These are phyloP conservation scores for Cymbopogon citratus DNA, from an alignment of 176 grass and related monocot species.

Conservation along the genomic window DNA sequence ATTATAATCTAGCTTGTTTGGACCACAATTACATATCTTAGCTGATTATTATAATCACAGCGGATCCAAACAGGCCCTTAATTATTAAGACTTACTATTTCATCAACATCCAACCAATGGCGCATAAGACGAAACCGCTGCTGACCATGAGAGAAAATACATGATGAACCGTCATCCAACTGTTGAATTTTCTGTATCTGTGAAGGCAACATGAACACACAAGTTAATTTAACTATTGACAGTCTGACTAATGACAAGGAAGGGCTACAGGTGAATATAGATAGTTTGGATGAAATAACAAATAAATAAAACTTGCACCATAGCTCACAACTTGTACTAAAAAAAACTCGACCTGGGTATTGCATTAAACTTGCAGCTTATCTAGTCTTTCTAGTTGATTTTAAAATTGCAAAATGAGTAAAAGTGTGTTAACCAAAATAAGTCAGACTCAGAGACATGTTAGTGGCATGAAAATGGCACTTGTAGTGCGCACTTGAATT, in stretches of 20 bases:
- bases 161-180: conserved; percentile 62
- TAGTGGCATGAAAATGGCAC: not conserved
- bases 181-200: conserved; percentile 66
- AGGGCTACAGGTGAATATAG: not conserved
- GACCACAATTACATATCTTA: not conserved
- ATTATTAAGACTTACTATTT: conserved; percentile 54
- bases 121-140: conserved; percentile 71
- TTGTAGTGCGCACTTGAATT: not conserved
- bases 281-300: not conserved
- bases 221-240: not conserved
- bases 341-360: too few species aligned
- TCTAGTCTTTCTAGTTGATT: not conserved
- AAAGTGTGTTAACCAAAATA: not conserved
- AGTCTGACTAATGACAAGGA: conserved; percentile 10
- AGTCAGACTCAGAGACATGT: not conserved
- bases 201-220: conserved; percentile 24
- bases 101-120: conserved; percentile 62
- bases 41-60: not conserved
- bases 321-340: not conserved
- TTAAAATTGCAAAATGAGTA: not conserved
- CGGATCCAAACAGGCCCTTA: not conserved
- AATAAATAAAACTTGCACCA: not conserved
- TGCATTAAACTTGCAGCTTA: too few species aligned
- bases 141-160: conserved; percentile 68
- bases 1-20: not conserved